Evolutionary conservation across 495 filamentous ascomycete genomes (phyloP), one percentile per base, ranked within the genome.

Genomic region (Aspergillus saccharolyticus): DNA sequence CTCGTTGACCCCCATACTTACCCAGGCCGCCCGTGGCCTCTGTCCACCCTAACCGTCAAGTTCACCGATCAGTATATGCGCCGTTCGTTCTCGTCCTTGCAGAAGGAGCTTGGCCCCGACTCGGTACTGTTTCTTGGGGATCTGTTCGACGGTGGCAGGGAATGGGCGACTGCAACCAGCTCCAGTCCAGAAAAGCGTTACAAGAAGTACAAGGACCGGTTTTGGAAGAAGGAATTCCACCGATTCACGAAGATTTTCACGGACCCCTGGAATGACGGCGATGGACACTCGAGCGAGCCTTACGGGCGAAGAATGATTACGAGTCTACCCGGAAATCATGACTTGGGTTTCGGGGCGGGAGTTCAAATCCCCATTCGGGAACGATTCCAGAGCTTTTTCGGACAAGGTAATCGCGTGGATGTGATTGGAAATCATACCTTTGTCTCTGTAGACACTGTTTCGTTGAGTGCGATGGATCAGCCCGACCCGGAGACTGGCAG

Each of bases 1-100:
- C 80, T 99, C 33, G 90, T 96, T 63, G 95, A 99, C 72, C 90
- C 93, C 25, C 94, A 99, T 68, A 94, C 91, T 15, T 97, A 99
- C 68, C 89, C 94, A 17, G 94, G 88, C 48, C 88, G 95, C 43
- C 94, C 94, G 42, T 94, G 92, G 89, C 87, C 90, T 17, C 74
- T 97, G 5, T 89, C 85, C 19, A 80, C 86, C 1, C 68, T 94
- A 48, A 97, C 93, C 0, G 79, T 92, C 33, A 73, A 79, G 53
- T 87, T 95, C 65, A 96, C 90, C 6, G 95, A 99, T 65, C 85
- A 89, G 57, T 99, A 96, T 64, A 76, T 97, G 56, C 83, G 86
- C 17, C 86, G 91, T 12, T 85, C 86, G 5, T 97, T 92, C 66
- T 80, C 76, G 18, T 78, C 81, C 17, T 77, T 97, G 44, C 88